Base-by-base conservation (phyloP, 2,329 filamentous ascomycete genomes). In the Penicillium sp. region DNA sequence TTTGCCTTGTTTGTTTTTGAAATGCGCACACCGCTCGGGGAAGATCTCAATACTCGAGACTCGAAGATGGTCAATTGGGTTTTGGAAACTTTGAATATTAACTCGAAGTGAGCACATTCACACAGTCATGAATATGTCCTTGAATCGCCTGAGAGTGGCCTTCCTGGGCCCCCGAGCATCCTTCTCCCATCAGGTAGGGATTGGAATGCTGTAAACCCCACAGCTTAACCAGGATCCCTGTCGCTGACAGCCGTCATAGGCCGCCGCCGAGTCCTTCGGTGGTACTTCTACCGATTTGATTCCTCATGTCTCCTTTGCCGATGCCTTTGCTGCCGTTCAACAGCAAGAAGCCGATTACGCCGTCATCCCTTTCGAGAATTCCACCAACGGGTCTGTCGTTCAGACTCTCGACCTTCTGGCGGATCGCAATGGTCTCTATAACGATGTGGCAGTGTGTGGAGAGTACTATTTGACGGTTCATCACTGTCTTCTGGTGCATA, bases 331-430 rank as follows among this genome's bases (percentile, higher is more conserved):
- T 41, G 77, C 82, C 13, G 86, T 95, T 5, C 88, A 94, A 62
- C 74, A 76, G 29, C 77, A 80, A 47, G 65, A 73, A 36, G 81
- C 80, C 0, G 70, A 78, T 42, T 84, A 84, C 46, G 93, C 90
- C 56, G 86, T 97, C 26, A 86, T 96, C 1, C 93, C 93, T 6
- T 90, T 95, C 69, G 91, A 97, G 66, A 98, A 98, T 74, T 94
- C 87, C 32, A 91, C 88, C 64, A 95, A 97, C 69, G 93, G 93
- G 61, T 85, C 86, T 44, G 93, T 98, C 40, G 82, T 93, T 46
- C 87, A 89, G 67, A 95, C 90, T 0, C 79, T 97, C 20, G 90
- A 96, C 69, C 81, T 91, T 55, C 81, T 98, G 50, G 88, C 88
- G 55, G 89, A 95, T 70, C 77, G 86, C 22, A 72, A 80, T 31